These are phyloP conservation scores for Turritis glabra DNA, from an alignment of 345 rosid species.

Conservation along the genomic window DNA sequence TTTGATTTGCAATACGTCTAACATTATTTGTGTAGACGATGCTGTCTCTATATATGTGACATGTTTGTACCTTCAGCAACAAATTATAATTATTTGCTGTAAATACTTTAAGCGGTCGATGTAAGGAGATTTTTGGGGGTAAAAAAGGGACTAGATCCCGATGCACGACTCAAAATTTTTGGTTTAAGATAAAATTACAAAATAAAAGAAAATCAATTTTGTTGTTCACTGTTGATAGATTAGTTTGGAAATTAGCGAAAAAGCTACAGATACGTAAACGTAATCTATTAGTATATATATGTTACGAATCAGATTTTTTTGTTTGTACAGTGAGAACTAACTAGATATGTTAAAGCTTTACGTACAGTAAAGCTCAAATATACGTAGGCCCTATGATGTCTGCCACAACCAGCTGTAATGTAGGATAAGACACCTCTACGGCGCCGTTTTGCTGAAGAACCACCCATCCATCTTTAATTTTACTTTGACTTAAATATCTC, in stretches of 20 bases:
- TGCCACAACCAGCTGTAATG: slow-evolving; percentile 39
- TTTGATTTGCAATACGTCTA: slow-evolving; percentile 7
- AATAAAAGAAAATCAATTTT: background rate
- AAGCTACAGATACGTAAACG: background rate
- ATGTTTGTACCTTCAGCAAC: slow-evolving; percentile 37
- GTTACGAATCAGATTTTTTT: background rate
- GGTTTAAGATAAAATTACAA: background rate
- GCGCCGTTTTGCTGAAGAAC: slow-evolving; percentile 42
- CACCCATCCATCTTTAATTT: slow-evolving; percentile 30
- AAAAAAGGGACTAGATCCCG: slow-evolving; percentile 17
- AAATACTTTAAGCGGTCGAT: background rate
- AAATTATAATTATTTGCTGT: background rate
- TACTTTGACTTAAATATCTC: slow-evolving; percentile 21
- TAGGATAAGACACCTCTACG: slow-evolving; percentile 42
- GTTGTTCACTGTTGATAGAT: background rate
- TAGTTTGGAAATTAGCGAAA: background rate
- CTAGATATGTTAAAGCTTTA: slow-evolving; percentile 31
- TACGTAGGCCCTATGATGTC: slow-evolving; percentile 39
- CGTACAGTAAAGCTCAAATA: slow-evolving; percentile 29
- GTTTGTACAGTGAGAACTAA: slow-evolving; percentile 13
- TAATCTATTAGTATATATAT: background rate
- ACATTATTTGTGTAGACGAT: slow-evolving; percentile 1
- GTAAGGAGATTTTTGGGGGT: background rate
- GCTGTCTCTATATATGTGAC: slow-evolving; percentile 36
- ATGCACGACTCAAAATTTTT: background rate